Base-by-base conservation (phyloP, 176 grass and related monocot genomes). In the Phyllostachys edulis region DNA sequence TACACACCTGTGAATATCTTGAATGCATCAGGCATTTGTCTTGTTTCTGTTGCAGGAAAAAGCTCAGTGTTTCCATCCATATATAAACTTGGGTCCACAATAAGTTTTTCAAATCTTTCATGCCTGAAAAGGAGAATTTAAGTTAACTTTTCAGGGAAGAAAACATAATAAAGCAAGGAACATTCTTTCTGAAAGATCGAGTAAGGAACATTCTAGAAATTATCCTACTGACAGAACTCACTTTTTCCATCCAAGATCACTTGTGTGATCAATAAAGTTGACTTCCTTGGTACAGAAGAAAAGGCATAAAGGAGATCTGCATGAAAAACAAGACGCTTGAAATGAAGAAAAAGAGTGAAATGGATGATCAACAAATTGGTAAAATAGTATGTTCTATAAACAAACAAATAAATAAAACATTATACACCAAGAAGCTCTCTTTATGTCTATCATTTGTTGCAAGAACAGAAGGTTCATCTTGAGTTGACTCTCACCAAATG, bases 1-100 rank as follows among this genome's bases (percentile, higher is more conserved):
- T 55, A 71, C 38, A 67, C 24, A 97, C 95, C 95, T 90, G 89
- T 91, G 69, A 97, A 97, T 88, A 97, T 80, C 78, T 88, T 92
- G 88, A 97, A 97, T 64, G 90, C 74, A 86, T 91, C 82, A 20
- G 92, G 95, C 67, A 90, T 93, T 63, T 65, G 55, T 50, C 95
- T 87, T 83, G 74, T 80, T 86, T 47, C 75, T 56, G 75, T 93
- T 20, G 75, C 75, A 24, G 63, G 51, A 67, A 88, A 70, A 14
- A 13, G 41, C 80, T 79, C 55, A 16, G 77, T 69, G 66, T 89
- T 94, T 63, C 63, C 77, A n/a, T 83, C 63, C 74, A 76, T 87
- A 79, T 92, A 88, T 82, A 97, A 73, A 83, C 82, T 93, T 9
- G 75, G 82, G 55, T 97, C 95, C 32, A 93, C 78, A 75, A 92